phyloP scores from a whole-genome alignment of 1,284 basidiomycete genomes.

The Melampsora larici-populina region DNA sequence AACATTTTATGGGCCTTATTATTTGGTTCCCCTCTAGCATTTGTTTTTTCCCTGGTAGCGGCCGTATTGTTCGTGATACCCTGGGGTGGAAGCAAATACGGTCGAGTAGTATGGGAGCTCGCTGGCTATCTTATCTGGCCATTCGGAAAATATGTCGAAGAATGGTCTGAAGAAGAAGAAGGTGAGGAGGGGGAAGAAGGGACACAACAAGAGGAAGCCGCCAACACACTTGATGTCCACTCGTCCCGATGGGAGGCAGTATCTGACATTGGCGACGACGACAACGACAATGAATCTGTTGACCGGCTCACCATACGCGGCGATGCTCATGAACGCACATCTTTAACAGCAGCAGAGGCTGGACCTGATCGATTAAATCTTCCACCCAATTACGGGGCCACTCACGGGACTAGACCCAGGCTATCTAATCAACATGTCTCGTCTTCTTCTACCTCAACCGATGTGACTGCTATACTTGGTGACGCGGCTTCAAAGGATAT shows the following conservation, averaged over 20 bases:
- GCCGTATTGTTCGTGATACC: slow-evolving; percentile 69
- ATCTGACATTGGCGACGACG: slow-evolving; percentile 53
- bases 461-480: slow-evolving; percentile 14
- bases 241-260: slow-evolving; percentile 44
- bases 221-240: slow-evolving; percentile 46
- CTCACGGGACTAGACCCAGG: slow-evolving; percentile 20
- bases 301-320: slow-evolving; percentile 55
- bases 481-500: slow-evolving; percentile 49
- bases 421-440: slow-evolving; percentile 47
- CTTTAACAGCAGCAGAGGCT: neutral
- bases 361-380: neutral
- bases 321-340: slow-evolving; percentile 12
- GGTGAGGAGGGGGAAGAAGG: neutral
- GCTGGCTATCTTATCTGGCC: slow-evolving; percentile 98
- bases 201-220: slow-evolving; percentile 46
- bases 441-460: slow-evolving; percentile 45
- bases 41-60: slow-evolving; percentile 68
- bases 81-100: slow-evolving; percentile 75
- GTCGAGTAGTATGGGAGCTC: slow-evolving; percentile 81
- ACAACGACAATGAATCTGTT: slow-evolving; percentile 53
- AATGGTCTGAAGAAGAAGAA: slow-evolving; percentile 59
- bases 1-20: slow-evolving; percentile 85
- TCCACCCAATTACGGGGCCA: slow-evolving; percentile 25
- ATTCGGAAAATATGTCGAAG: slow-evolving; percentile 95
- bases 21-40: slow-evolving; percentile 88